Base-by-base conservation (phyloP, 108 stramenopile genomes). In the Licmophora abbreviata region DNA sequence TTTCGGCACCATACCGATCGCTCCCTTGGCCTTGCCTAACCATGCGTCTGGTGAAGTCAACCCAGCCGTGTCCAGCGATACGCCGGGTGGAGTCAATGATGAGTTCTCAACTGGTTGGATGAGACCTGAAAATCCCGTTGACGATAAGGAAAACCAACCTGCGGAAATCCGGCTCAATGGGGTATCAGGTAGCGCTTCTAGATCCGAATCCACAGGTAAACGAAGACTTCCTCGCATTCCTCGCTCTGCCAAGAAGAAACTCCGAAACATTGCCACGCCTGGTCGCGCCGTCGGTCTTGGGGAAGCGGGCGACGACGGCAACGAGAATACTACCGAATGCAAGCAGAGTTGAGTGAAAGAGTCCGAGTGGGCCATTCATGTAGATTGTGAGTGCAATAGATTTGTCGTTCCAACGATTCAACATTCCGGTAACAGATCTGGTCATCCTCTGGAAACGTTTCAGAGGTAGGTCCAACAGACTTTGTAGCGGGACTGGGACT, bases 311-410 rank as follows among this genome's bases (percentile, higher is more conserved):
- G 26, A 14, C 10, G 42, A 21, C 0, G 33, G 51, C 28, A 50
- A 56, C 17, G 63, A 64, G 17, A 64, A 64, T 36, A 64, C 63
- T 34, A 28, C 29, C 32, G 63, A 64, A 42, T 64, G 63, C 33
- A 31, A 45, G 29, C 63, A 64, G 26, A 64, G 63, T 30, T 64
- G 57, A 27, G 24, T 2, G 20, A 2, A 38, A 14, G 8, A 26
- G 1, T 46, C 23, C 45, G 34, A 9, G 10, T 12, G 12, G 9
- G 20, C 5, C 15, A 40, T 4, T 40, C 20, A 5, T 5, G 5
- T 4, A 5, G 38, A n/a, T n/a, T n/a, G n/a, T n/a, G n/a, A n/a
- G n/a, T n/a, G n/a, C n/a, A n/a, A n/a, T n/a, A n/a, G n/a, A n/a
- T n/a, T n/a, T n/a, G n/a, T n/a, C n/a, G n/a, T n/a, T n/a, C n/a